phyloP scores from a whole-genome alignment of 257 asterid species.

The Misopates orontium region DNA sequence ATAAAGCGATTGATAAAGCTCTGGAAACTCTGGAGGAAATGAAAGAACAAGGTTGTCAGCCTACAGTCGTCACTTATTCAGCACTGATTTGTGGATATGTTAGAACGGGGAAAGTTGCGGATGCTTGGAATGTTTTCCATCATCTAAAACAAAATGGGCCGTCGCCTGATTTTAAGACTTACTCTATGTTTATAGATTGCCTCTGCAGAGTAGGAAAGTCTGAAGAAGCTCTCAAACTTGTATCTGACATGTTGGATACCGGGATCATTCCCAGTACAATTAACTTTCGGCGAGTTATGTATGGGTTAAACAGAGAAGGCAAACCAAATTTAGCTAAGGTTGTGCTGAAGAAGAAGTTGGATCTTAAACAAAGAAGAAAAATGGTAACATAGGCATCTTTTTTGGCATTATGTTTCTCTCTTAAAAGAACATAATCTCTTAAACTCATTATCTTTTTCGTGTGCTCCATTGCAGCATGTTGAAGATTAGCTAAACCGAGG shows the following conservation, averaged over 20 bases:
- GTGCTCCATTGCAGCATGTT: no score
- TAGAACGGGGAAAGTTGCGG: slow-evolving; percentile 52
- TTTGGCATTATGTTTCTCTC: no score
- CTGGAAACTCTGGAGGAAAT: slow-evolving; percentile 58
- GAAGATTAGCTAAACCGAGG: no score
- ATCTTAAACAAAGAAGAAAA: slow-evolving; percentile 58
- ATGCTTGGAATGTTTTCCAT: slow-evolving; percentile 64
- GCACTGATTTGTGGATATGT: slow-evolving; percentile 72
- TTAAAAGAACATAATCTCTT: no score
- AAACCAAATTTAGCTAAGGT: slow-evolving; percentile 56
- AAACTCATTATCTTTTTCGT: no score
- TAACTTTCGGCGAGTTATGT: slow-evolving; percentile 60
- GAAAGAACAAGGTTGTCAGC: slow-evolving; percentile 58
- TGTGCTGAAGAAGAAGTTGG: slow-evolving; percentile 54
- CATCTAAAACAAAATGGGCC: slow-evolving; percentile 56
- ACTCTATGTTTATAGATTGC: slow-evolving; percentile 71
- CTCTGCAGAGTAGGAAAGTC: slow-evolving; percentile 67
- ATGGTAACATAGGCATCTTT: slow-evolving; percentile 10
- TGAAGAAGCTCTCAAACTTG: slow-evolving; percentile 67
- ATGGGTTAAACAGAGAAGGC: slow-evolving; percentile 84
- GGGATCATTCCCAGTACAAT: slow-evolving; percentile 77
- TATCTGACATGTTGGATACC: slow-evolving; percentile 55
- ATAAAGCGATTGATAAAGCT: slow-evolving; percentile 50
- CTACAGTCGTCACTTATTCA: slow-evolving; percentile 73
- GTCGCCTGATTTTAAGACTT: slow-evolving; percentile 74